Conservation (phyloP, 306 rosid species). For the Cucumis sativus region DNA sequence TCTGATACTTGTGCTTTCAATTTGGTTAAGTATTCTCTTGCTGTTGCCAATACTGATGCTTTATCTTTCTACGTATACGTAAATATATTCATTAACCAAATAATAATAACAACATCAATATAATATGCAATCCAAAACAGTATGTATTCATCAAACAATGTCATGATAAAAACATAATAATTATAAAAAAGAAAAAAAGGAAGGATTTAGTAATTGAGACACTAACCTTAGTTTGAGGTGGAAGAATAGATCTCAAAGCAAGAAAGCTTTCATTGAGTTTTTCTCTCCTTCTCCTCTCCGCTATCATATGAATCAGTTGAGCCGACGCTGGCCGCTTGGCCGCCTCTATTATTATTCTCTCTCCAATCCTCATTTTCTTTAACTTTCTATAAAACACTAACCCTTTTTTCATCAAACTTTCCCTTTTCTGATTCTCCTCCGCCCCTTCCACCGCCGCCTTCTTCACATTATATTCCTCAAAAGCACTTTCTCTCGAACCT, state of each 20-base stretch:
- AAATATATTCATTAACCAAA: background rate
- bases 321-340: background rate
- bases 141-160: background rate
- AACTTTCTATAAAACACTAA: background rate
- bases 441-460: too few relatives aligned
- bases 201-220: too few relatives aligned
- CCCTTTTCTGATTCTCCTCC: background rate
- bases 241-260: slow-evolving; percentile 6
- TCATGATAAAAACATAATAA: too few relatives aligned
- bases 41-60: slow-evolving; percentile 3
- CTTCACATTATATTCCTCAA: background rate
- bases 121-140: background rate
- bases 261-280: slow-evolving; percentile 7
- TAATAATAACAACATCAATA: background rate
- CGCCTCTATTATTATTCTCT: background rate
- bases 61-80: background rate
- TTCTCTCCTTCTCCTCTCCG: slow-evolving; percentile 5
- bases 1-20: slow-evolving; percentile 7
- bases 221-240: slow-evolving; percentile 3
- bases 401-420: slow-evolving; percentile 1
- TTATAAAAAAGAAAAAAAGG: too few relatives aligned
- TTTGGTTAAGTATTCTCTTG: background rate
- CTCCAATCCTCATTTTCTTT: background rate
- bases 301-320: slow-evolving; percentile 4
- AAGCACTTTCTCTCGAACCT: background rate